Evolutionary conservation across 2,329 filamentous ascomycete genomes (phyloP).

Genomic region (Phoma sp.): DNA sequence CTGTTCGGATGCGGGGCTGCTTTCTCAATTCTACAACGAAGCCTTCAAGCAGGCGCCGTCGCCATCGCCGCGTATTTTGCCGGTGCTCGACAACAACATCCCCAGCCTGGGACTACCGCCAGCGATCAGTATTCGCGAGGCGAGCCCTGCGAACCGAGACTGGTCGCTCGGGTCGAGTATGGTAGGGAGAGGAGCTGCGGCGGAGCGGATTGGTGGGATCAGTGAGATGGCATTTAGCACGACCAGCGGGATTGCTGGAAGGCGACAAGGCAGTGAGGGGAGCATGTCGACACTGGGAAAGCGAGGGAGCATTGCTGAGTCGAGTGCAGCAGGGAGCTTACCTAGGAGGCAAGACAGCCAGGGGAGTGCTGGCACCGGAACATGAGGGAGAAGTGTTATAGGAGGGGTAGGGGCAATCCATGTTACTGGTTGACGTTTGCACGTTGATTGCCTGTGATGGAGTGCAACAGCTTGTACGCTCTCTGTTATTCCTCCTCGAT

Average conservation of each 20-base stretch:
- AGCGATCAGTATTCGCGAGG: constrained; percentile 46
- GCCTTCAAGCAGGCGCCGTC: constrained; percentile 45
- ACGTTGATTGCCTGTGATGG: no score
- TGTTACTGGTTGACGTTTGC: no score
- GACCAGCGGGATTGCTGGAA: constrained; percentile 37
- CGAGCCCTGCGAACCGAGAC: constrained; percentile 39
- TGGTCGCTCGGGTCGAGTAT: constrained; percentile 35
- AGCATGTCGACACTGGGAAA: constrained; percentile 33
- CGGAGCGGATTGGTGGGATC: constrained; percentile 14
- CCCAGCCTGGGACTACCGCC: constrained; percentile 54
- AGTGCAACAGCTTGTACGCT: no score
- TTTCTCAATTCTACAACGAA: constrained; percentile 55
- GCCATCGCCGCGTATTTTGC: constrained; percentile 50
- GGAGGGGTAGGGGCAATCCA: no score
- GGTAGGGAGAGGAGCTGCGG: constrained; percentile 18
- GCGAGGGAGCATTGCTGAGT: constrained; percentile 32
- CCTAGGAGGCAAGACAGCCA: constrained; percentile 38
- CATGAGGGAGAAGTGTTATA: not conserved
- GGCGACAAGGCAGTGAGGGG: constrained; percentile 41
- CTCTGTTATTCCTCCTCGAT: no score
- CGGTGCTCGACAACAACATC: constrained; percentile 50
- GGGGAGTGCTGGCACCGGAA: constrained; percentile 17
- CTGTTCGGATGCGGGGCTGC: constrained; percentile 49
- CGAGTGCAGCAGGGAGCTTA: constrained; percentile 21
- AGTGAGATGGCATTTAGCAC: constrained; percentile 21